Evolutionary conservation across 306 rosid species (phyloP).

Genomic region (Castanea crenata): DNA sequence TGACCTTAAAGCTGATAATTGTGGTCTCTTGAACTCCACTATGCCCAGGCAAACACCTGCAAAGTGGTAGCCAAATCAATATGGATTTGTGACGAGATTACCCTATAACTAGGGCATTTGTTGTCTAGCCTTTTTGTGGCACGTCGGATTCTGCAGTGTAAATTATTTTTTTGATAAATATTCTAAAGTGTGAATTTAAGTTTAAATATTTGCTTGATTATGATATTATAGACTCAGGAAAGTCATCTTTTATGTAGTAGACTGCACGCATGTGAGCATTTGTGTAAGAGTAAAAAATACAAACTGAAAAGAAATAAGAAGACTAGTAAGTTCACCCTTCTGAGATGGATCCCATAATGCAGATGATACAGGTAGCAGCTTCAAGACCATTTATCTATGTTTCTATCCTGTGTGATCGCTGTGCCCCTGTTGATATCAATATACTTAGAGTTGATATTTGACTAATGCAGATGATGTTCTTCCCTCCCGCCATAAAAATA

Average conservation of each 20-base stretch:
- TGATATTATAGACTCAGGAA: too few species aligned
- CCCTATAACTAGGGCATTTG: background rate
- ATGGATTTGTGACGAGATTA: background rate
- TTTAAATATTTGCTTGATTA: too few species aligned
- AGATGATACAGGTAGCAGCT: constrained; percentile 44
- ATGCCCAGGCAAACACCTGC: constrained; percentile 42
- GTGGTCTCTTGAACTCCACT: constrained; percentile 40
- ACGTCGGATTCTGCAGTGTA: background rate
- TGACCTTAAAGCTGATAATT: constrained; percentile 46
- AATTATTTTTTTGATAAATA: background rate
- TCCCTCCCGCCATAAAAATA: too few species aligned
- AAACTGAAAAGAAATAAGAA: background rate
- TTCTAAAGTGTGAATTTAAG: too few species aligned
- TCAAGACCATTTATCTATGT: constrained; percentile 37
- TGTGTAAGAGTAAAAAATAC: background rate
- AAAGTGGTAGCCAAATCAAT: constrained; percentile 19
- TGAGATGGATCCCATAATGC: constrained; percentile 43
- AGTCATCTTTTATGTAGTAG: background rate
- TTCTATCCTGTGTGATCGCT: background rate
- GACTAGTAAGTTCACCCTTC: constrained; percentile 37
- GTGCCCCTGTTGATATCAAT: constrained; percentile 1
- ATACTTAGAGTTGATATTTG: background rate
- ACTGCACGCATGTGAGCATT: background rate
- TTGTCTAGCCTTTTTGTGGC: background rate
- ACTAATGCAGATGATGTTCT: too few species aligned